phyloP scores from a whole-genome alignment of 306 rosid genomes.

The Rubus idaeus region DNA sequence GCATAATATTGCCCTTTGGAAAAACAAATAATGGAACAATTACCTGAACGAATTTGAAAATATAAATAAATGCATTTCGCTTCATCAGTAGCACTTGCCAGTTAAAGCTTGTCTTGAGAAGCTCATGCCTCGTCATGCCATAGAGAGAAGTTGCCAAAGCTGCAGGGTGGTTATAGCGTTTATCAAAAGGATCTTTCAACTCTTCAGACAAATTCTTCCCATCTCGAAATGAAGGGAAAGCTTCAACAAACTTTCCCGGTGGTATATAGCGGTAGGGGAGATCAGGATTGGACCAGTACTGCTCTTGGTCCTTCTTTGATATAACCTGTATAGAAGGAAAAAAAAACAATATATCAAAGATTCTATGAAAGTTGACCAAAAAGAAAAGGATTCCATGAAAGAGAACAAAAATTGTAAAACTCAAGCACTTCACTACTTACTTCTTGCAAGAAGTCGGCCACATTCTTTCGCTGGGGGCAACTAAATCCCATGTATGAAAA shows the following conservation, averaged over 20 bases:
- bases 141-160: conserved; percentile 76
- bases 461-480: conserved; percentile 91
- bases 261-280: conserved; percentile 80
- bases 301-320: conserved; percentile 97
- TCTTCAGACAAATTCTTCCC: conserved; percentile 74
- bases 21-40: neutral
- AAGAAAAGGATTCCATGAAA: conserved; percentile 21
- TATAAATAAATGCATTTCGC: conserved; percentile 88
- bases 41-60: conserved; percentile 97
- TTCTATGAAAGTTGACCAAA: conserved; percentile 19
- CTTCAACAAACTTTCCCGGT: conserved; percentile 74
- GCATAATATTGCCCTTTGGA: neutral
- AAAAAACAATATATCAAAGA: conserved; percentile 7
- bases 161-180: conserved; percentile 86
- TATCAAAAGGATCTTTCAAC: conserved; percentile 70
- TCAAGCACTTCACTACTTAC: conserved; percentile 48
- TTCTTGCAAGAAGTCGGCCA: conserved; percentile 97
- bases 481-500: conserved; percentile 81
- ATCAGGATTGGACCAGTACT: conserved; percentile 78
- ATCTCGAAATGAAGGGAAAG: conserved; percentile 59
- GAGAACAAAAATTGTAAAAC: conserved; percentile 16
- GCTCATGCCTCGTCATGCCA: conserved; percentile 63
- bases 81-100: conserved; percentile 91
- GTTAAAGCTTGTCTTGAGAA: conserved; percentile 72
- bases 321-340: conserved; percentile 62